Conservation (phyloP, 1,284 basidiomycete genomes). For the Chiua sp. region DNA sequence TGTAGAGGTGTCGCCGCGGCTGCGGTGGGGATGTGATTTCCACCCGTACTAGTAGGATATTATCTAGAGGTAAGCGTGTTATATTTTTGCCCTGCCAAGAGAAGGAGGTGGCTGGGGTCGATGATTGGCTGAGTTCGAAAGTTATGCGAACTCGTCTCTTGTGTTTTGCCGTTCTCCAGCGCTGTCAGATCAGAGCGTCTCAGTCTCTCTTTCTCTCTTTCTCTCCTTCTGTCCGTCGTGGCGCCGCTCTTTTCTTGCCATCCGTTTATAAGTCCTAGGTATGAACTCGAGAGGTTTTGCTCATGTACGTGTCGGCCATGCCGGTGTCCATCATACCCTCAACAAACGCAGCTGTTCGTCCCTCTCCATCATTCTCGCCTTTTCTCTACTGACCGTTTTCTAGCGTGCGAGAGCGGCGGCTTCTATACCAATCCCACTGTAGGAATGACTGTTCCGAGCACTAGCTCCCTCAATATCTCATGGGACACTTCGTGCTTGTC, state of each 20-base stretch:
- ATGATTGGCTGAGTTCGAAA: slow-evolving; percentile 33
- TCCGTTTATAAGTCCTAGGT: slow-evolving; percentile 1
- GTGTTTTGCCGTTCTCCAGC: slow-evolving; percentile 13
- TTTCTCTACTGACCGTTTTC: slow-evolving; percentile 6
- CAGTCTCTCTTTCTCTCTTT: slow-evolving; percentile 26
- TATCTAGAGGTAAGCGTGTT: too few species aligned
- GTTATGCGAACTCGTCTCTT: background rate
- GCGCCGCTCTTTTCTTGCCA: slow-evolving; percentile 31
- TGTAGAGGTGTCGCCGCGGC: too few species aligned
- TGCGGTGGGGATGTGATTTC: background rate
- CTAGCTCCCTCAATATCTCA: slow-evolving; percentile 62
- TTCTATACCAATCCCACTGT: slow-evolving; percentile 72
- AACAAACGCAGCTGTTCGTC: slow-evolving; percentile 28
- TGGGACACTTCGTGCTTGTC: slow-evolving; percentile 74
- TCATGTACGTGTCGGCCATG: slow-evolving; percentile 33
- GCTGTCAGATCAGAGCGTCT: background rate
- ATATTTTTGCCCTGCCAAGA: slow-evolving; percentile 15
- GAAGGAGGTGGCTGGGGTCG: slow-evolving; percentile 18
- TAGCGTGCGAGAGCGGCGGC: slow-evolving; percentile 59
- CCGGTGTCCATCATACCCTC: slow-evolving; percentile 25
- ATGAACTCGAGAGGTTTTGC: slow-evolving; percentile 39
- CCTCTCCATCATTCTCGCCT: background rate
- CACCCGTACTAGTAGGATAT: too few species aligned
- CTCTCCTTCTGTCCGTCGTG: slow-evolving; percentile 24
- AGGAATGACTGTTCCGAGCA: slow-evolving; percentile 57